Base-by-base conservation (phyloP, 2,329 filamentous ascomycete genomes). In the Claviceps cyperi region DNA sequence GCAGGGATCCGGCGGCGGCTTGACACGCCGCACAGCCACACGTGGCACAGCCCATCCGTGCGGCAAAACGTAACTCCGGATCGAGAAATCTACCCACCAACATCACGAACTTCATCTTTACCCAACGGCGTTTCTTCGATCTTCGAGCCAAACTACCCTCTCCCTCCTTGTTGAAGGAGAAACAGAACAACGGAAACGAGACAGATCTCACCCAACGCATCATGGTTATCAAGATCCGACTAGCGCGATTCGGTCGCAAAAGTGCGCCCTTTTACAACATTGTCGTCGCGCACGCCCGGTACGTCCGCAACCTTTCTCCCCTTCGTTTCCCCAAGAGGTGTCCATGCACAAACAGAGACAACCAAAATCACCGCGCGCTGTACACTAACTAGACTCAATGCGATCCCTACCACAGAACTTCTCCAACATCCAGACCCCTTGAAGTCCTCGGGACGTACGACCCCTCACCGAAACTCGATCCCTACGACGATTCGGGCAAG, bases 211-310 rank as follows among this genome's bases (percentile, higher is more conserved):
- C 17, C 40, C 4, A 38, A 11, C 21, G 28, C 51, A 50, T 43
- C 59, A 95, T 98, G 92, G 91, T 97, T 54, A 77, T 98, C 62
- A 86, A 86, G 66, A 92, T 98, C 67, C 84, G 92, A 52, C 81
- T 98, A 59, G 86, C 92, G 59, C 90, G 92, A 66, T 95, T 97
- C 66, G 89, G 90, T 64, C 87, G 84, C 66, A 81, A 78, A 56
- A 90, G 94, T 65, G 66, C 79, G n/a, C 91, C 92, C 2, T 84
- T 96, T 60, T 98, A 95, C 77, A 98, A 98, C 72, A 96, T 98
- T 56, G 88, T 97, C 57, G 86, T 98, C 56, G 80, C 89, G 15
- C 91, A 97, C 62, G 90, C 90, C 45, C 83, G 90, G 86, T 94
- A 77, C 35, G 48, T 15, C 13, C 19, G 2, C 21, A 24, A 19